Base-by-base conservation (phyloP, 225 moss, liverwort and hornwort species). In the Takakia lepidozioides region DNA sequence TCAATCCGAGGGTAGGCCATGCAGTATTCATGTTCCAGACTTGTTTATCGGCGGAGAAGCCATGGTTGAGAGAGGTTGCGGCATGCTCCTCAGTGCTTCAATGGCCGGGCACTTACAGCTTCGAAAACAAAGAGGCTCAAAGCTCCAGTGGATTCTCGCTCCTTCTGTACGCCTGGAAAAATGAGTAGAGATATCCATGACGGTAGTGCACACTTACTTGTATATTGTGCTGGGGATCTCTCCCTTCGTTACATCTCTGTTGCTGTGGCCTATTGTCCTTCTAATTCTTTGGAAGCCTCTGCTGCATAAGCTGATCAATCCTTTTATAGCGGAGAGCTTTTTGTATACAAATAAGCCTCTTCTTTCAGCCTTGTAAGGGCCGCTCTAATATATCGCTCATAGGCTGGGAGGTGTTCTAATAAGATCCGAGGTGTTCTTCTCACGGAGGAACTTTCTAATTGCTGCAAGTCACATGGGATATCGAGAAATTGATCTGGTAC, bases 1-100 rank as follows among this genome's bases (percentile, higher is more conserved):
- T 79, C 19, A 79, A 74, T 45, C 60, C 78, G 19, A 59, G 73
- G 52, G 66, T 79, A 21, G 73, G 78, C 35, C 78, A 79, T 23
- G 78, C 78, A 5, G 73, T 79, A 3, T 74, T 79, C 40, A 79
- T 79, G 78, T 79, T 79, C 50, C 78, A 79, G 27, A 79, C 78
- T 46, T 79, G 78, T 56, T 53, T 79, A 62, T 79, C 78, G 4
- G 69, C 78, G 3, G 78, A 79, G 38, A 79, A 79, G 38, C 78
- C 78, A 40, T 79, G 78, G 78, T 63, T 79, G 0, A 79, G 70
- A 54, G 78, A 79, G 40, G 78, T 79, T 41, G 73, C 78, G 18
- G 78, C 78, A 45, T 79, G 78, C 50, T 66, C 69, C 8, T 79
- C 78, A 6, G 78, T 79, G 40, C 70, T 74, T 28, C 73, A 79